Base-by-base conservation (phyloP, 495 filamentous ascomycete genomes). In the Penicillium odoratum region DNA sequence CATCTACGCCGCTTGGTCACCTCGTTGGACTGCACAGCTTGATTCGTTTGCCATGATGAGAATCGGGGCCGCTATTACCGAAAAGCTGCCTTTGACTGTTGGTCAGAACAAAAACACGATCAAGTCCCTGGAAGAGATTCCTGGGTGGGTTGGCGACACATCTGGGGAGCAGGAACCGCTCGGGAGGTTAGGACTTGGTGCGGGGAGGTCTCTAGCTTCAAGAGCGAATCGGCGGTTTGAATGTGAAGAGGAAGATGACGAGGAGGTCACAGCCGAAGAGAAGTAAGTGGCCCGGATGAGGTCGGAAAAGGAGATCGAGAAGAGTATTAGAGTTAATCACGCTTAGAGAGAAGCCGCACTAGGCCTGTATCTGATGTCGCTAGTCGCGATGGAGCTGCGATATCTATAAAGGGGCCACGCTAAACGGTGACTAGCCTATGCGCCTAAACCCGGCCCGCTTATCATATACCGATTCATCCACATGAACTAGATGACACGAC, bases 11-110 rank as follows among this genome's bases (percentile, higher is more conserved):
- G 5, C 28, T 3, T 29, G 29, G 6, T 28, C 21, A 7, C 54
- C 46, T 9, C 46, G 54, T 7, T 56, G 44, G 54, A 50, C 54
- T 4, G 7, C 9, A 4, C 10, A 21, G 4, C 6, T 56, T 3
- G 54, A 50, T 18, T 15, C 45, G 3, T 56, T 55, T 11, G 58
- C 56, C 2, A 69, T 67, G 63, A 55, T 67, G 66, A 42, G 61
- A 13, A 50, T 63, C 2, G 65, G 59, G 9, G 65, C 61, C 10
- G 50, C 60, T 4, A 28, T 55, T 10, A 44, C 25, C 4, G 55
- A 63, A 6, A 45, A 63, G 11, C 31, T 60, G 0, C 61, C 60
- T 3, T 47, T 66, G 28, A 30, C 46, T 26, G 38, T 63, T 48
- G 18, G 25, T 15, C 29, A 25, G 7, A 25, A 48, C 3, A 15